Percentiles rank a stretch among this genome's conserved stretches.
Evolutionary conservation across 805 yeast species (phyloP).

Genomic region (Lipomyces oligophaga): DNA sequence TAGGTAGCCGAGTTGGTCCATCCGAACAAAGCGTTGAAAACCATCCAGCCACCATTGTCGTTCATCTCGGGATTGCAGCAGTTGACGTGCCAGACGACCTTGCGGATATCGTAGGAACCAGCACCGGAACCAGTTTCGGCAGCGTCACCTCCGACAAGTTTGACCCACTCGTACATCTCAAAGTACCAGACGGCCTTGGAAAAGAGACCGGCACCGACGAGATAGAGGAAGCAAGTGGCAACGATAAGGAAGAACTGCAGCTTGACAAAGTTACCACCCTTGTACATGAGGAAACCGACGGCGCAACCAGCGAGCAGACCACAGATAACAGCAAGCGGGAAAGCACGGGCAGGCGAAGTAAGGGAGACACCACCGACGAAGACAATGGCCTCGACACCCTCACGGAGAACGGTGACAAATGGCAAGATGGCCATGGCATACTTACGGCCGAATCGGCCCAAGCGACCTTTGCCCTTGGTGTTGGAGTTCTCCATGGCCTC

Average conservation of each 20-base stretch:
- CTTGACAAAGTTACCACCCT: slow-evolving; percentile 77
- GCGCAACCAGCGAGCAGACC: slow-evolving; percentile 76
- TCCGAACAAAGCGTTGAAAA: slow-evolving; percentile 82
- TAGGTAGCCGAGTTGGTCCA: slow-evolving; percentile 97
- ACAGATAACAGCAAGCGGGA: slow-evolving; percentile 85
- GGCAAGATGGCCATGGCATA: slow-evolving; percentile 89
- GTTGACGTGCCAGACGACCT: slow-evolving; percentile 91
- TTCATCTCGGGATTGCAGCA: slow-evolving; percentile 91
- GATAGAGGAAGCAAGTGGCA: slow-evolving; percentile 83
- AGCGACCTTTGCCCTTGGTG: slow-evolving; percentile 29
- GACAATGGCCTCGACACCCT: slow-evolving; percentile 94
- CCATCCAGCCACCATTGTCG: slow-evolving; percentile 90
- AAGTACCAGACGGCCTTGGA: slow-evolving; percentile 91
- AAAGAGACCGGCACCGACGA: slow-evolving; percentile 88
- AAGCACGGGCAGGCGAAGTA: slow-evolving; percentile 59
- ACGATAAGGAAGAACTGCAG: slow-evolving; percentile 80
- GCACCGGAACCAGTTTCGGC: slow-evolving; percentile 90
- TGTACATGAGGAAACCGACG: slow-evolving; percentile 70
- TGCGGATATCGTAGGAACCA: slow-evolving; percentile 81
- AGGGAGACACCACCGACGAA: slow-evolving; percentile 95
- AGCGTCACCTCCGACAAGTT: slow-evolving; percentile 87
- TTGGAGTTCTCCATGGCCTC: slow-evolving; percentile 53
- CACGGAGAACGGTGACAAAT: slow-evolving; percentile 85
- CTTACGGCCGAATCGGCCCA: slow-evolving; percentile 59
- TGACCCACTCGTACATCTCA: slow-evolving; percentile 62